Conservation (phyloP, 208 protist genomes). For the Naegleria lovaniensis region DNA sequence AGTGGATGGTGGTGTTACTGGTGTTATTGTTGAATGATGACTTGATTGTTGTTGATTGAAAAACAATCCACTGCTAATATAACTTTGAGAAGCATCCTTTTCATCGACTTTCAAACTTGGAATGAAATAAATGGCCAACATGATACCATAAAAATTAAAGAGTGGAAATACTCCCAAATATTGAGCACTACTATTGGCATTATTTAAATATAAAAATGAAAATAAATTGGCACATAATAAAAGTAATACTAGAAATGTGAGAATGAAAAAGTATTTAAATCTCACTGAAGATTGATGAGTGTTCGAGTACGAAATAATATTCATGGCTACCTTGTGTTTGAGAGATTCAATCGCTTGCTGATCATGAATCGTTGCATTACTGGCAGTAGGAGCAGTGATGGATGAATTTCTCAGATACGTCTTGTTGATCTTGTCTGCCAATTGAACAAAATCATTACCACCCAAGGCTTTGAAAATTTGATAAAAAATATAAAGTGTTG, state of each 20-base stretch:
- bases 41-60: not conserved
- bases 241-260: not conserved
- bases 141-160: not conserved
- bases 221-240: not conserved
- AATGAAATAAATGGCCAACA: conserved; percentile 17
- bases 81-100: not conserved
- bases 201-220: not conserved
- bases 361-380: not conserved
- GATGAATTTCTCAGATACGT: no score
- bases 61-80: not conserved
- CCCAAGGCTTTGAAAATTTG: not conserved
- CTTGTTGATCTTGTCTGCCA: not conserved
- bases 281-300: not conserved
- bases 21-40: no score
- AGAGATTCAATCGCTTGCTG: not conserved
- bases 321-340: not conserved
- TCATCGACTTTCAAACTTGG: not conserved
- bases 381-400: no score
- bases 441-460: not conserved
- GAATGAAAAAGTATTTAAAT: conserved; percentile 11
- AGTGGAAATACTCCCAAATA: conserved; percentile 8
- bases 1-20: no score
- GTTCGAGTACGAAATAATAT: not conserved
- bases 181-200: not conserved
- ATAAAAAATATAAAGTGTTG: not conserved